phyloP scores from a whole-genome alignment of 768 basidiomycete genomes.

The Trametes elegans region DNA sequence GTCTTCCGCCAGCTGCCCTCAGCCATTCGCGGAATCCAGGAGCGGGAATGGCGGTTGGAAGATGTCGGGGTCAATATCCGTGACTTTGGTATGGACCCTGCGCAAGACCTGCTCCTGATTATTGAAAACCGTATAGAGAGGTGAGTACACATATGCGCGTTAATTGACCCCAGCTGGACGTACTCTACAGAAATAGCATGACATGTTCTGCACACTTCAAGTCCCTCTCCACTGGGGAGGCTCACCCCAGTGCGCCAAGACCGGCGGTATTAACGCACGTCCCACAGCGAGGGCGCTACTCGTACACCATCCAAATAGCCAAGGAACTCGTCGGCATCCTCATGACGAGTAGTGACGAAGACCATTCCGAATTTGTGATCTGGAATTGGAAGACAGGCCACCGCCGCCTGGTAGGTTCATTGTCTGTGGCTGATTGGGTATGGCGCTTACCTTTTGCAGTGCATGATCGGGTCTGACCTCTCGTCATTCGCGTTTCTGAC shows the following conservation, averaged over 20 bases:
- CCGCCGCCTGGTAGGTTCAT: slow-evolving; percentile 45
- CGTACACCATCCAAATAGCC: slow-evolving; percentile 55
- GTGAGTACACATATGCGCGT: neutral
- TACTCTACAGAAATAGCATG: neutral
- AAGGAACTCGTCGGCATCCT: slow-evolving; percentile 51
- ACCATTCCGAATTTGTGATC: slow-evolving; percentile 47
- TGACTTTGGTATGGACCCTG: slow-evolving; percentile 67
- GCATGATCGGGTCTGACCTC: slow-evolving; percentile 12
- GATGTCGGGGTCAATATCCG: slow-evolving; percentile 36
- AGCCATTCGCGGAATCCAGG: slow-evolving; percentile 42
- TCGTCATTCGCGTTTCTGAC: slow-evolving; percentile 29
- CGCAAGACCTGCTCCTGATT: slow-evolving; percentile 60
- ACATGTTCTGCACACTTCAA: slow-evolving; percentile 37
- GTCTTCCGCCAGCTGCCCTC: slow-evolving; percentile 52
- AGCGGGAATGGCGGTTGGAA: slow-evolving; percentile 43
- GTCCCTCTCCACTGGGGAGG: slow-evolving; percentile 42
- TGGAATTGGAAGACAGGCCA: slow-evolving; percentile 69
- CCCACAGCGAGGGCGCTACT: slow-evolving; percentile 9
- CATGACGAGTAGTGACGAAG: slow-evolving; percentile 34
- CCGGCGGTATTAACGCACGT: slow-evolving; percentile 30
- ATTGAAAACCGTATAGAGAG: slow-evolving; percentile 34
- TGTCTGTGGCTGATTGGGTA: neutral
- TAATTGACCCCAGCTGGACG: neutral
- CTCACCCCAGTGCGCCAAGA: slow-evolving; percentile 43
- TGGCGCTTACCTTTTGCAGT: no score